Base-by-base conservation (phyloP, 2,329 filamentous ascomycete genomes). In the Hypoxylon sp. region DNA sequence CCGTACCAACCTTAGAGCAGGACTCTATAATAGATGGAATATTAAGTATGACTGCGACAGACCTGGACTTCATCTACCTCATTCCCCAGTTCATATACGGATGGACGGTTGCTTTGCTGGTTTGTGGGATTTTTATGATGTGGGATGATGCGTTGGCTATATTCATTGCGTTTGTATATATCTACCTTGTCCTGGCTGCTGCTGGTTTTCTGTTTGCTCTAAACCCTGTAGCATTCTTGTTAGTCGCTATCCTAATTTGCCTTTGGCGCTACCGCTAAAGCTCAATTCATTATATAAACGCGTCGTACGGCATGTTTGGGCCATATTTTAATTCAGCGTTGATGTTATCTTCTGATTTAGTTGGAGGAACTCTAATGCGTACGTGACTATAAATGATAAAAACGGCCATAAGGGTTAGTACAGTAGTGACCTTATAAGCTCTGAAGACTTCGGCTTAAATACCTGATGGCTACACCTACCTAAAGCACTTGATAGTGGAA, bases 81-180 rank as follows among this genome's bases (percentile, higher is more conserved):
- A 39, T 59, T 29, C 48, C 54, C 14, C 37, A 59, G 31, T 64
- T 64, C 61, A 14, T 64, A 22, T 24, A 24, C 39, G 53, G 47
- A 11, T 59, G 54, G 53, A 64, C 61, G 37, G 3, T 64, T 19
- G 54, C 61, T 10, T 37, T 64, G 14, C 9, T 44, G 2, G 3
- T 52, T 29, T 53, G 59, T 22, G 39, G 22, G 5, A 3, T 48
- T 3, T 47, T 29, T 17, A 46, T 31, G 3, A n/a, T 53, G 8
- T 46, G 51, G 54, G 14, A 59, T 31, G 47, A 47, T 4, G 19
- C 35, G 10, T 5, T 53, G 14, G n/a, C 1, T 2, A 10, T 39
- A n/a, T 59, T 64, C 35, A 11, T 53, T 11, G 10, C 9, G 10
- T 9, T 52, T 14, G 19, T 22, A 10, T 64, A 64, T 29, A 4